Percentiles rank a stretch among this genome's conserved stretches.
Conservation (phyloP, 2,329 filamentous ascomycete genomes). For the Penicillium sp. region DNA sequence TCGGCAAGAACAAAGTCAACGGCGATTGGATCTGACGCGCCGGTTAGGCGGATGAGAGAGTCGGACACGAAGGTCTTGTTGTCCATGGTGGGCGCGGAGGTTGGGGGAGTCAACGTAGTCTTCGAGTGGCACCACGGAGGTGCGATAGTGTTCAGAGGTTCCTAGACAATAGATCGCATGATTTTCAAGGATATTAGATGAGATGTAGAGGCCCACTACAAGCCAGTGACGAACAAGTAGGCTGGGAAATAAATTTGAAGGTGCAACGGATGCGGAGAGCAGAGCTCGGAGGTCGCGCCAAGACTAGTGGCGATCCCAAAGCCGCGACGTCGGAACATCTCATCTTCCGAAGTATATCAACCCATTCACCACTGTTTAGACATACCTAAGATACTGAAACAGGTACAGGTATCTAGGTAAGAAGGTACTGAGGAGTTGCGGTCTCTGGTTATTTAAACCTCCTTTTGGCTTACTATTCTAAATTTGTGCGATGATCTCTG, state of each 20-base stretch:
- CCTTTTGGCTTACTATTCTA: not conserved
- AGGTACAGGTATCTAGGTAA: not conserved
- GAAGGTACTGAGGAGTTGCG: no score
- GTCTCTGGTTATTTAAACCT: not conserved
- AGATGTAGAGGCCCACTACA: no score
- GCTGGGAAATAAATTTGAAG: slow-evolving; percentile 4
- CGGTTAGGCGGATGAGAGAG: slow-evolving; percentile 59
- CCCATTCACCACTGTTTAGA: not conserved
- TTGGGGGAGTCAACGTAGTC: slow-evolving; percentile 7
- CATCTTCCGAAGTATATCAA: slow-evolving; percentile 8
- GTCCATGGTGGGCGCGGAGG: slow-evolving; percentile 40
- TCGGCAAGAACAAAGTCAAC: slow-evolving; percentile 64
- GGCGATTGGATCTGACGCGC: slow-evolving; percentile 61
- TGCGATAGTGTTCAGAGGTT: slow-evolving; percentile 13
- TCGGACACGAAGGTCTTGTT: slow-evolving; percentile 55
- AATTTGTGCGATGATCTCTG: not conserved
- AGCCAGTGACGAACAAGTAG: not conserved
- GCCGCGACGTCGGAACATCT: slow-evolving; percentile 8
- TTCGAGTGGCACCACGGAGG: not conserved
- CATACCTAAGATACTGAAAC: not conserved
- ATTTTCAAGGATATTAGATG: not conserved
- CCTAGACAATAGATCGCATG: slow-evolving; percentile 3
- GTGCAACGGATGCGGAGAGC: not conserved
- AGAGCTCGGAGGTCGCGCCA: slow-evolving; percentile 22
- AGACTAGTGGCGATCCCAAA: slow-evolving; percentile 26